phyloP scores from a whole-genome alignment of 2,329 filamentous ascomycete genomes.

The Zymoseptoria passerinii region DNA sequence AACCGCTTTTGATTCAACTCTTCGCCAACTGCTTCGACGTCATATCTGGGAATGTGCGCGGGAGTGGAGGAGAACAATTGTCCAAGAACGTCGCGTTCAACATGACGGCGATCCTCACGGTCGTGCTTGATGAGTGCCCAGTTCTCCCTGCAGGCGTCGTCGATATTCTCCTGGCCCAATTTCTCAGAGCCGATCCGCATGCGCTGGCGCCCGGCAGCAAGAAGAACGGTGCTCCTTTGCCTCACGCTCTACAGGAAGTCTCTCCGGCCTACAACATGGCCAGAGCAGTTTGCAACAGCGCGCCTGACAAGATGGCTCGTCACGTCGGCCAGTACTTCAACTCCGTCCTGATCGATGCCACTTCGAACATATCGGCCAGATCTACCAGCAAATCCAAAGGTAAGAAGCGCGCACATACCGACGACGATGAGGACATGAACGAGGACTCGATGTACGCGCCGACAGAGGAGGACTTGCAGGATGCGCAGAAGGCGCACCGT shows the following conservation, averaged over 20 bases:
- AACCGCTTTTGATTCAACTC: slow-evolving; percentile 68
- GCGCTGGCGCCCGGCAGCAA: slow-evolving; percentile 28
- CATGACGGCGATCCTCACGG: slow-evolving; percentile 77
- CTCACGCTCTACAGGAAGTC: slow-evolving; percentile 59
- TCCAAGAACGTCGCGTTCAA: slow-evolving; percentile 91
- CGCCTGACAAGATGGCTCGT: slow-evolving; percentile 86
- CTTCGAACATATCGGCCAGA: slow-evolving; percentile 19
- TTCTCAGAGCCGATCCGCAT: slow-evolving; percentile 74
- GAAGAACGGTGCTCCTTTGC: slow-evolving; percentile 38
- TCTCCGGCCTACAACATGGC: slow-evolving; percentile 95
- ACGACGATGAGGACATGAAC: slow-evolving; percentile 37
- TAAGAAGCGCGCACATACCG: slow-evolving; percentile 32
- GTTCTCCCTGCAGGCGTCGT: slow-evolving; percentile 73
- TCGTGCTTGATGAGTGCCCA: slow-evolving; percentile 76
- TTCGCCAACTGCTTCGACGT: slow-evolving; percentile 91
- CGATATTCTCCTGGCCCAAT: slow-evolving; percentile 91
- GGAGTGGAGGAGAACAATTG: slow-evolving; percentile 68
- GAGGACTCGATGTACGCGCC: slow-evolving; percentile 38
- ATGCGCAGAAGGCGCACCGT: slow-evolving; percentile 80
- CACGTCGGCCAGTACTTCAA: slow-evolving; percentile 96
- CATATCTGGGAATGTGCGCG: slow-evolving; percentile 67
- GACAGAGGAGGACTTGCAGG: slow-evolving; percentile 75
- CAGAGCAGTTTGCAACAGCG: slow-evolving; percentile 82
- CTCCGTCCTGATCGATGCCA: slow-evolving; percentile 87
- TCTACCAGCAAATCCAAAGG: slow-evolving; percentile 44